These are phyloP conservation scores for Arthroderma sp. DNA, from an alignment of 2,329 filamentous ascomycete genomes.

Conservation along the genomic window DNA sequence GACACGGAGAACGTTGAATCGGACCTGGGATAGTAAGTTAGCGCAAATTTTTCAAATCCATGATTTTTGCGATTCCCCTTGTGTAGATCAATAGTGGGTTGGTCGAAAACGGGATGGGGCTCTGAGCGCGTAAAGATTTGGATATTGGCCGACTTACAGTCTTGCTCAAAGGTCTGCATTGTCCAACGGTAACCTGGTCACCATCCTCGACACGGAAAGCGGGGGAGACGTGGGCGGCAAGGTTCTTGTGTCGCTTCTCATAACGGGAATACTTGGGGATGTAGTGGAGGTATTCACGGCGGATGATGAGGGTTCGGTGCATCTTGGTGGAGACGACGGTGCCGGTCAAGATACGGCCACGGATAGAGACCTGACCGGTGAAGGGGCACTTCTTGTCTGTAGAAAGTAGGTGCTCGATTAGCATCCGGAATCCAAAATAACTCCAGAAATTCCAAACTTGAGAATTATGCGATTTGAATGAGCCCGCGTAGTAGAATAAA, in stretches of 20 bases:
- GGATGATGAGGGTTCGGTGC: constrained; percentile 99
- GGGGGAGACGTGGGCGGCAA: constrained; percentile 95
- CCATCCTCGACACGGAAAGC: constrained; percentile 99
- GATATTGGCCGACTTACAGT: constrained; percentile 58
- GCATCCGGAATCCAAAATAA: neutral
- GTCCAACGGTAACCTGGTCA: constrained; percentile 98
- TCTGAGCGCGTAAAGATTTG: neutral
- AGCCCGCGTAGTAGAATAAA: neutral
- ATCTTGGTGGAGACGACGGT: constrained; percentile 99
- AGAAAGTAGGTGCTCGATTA: constrained; percentile 7
- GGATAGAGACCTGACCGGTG: constrained; percentile 97
- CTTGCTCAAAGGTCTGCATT: constrained; percentile 99
- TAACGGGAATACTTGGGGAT: constrained; percentile 99
- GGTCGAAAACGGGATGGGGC: neutral
- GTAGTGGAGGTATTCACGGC: constrained; percentile 99
- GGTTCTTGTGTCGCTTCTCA: constrained; percentile 99
- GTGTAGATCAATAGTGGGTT: neutral
- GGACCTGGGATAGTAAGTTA: constrained; percentile 47
- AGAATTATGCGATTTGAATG: neutral
- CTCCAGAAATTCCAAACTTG: neutral
- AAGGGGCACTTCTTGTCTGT: constrained; percentile 99
- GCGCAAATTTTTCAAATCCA: neutral
- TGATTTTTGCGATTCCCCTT: neutral
- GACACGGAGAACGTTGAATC: constrained; percentile 99
- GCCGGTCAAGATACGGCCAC: constrained; percentile 98